Percentiles rank a stretch among this genome's conserved stretches.
Evolutionary conservation across 768 basidiomycete genomes (phyloP).

Genomic region (Mycena latifolia): DNA sequence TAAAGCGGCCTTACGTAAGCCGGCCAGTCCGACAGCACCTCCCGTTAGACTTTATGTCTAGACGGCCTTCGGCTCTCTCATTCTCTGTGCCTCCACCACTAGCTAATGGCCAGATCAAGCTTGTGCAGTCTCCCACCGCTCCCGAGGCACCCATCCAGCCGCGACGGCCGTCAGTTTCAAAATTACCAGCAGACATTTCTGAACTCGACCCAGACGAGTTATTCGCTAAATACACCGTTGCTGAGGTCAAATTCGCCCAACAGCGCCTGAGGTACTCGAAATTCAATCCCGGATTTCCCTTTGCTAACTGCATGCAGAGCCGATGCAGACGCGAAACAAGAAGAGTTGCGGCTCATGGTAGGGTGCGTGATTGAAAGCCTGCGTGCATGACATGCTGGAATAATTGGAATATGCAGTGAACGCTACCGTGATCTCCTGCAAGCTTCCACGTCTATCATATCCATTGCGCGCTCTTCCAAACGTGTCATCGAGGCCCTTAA

Average conservation of each 20-base stretch:
- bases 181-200: slow-evolving; percentile 41
- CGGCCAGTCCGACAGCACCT: neutral
- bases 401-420: slow-evolving; percentile 80
- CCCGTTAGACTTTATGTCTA: slow-evolving; percentile 39
- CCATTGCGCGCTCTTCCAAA: slow-evolving; percentile 76
- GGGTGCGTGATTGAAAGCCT: slow-evolving; percentile 70
- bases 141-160: neutral
- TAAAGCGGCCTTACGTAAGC: slow-evolving; percentile 32
- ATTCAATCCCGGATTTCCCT: neutral
- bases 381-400: slow-evolving; percentile 38
- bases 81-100: slow-evolving; percentile 35
- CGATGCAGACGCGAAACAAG: slow-evolving; percentile 90
- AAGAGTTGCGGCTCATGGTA: slow-evolving; percentile 91
- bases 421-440: slow-evolving; percentile 90
- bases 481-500: slow-evolving; percentile 73
- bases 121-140: slow-evolving; percentile 28
- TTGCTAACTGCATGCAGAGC: slow-evolving; percentile 54
- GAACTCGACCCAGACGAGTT: slow-evolving; percentile 77
- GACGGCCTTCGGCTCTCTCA: slow-evolving; percentile 41
- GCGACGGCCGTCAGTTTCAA: slow-evolving; percentile 35
- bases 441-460: slow-evolving; percentile 87
- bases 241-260: slow-evolving; percentile 77
- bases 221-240: slow-evolving; percentile 77
- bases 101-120: slow-evolving; percentile 40
- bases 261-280: slow-evolving; percentile 71